Evolutionary conservation across 495 filamentous ascomycete species (phyloP).

Genomic region (Aspergillus affinis): DNA sequence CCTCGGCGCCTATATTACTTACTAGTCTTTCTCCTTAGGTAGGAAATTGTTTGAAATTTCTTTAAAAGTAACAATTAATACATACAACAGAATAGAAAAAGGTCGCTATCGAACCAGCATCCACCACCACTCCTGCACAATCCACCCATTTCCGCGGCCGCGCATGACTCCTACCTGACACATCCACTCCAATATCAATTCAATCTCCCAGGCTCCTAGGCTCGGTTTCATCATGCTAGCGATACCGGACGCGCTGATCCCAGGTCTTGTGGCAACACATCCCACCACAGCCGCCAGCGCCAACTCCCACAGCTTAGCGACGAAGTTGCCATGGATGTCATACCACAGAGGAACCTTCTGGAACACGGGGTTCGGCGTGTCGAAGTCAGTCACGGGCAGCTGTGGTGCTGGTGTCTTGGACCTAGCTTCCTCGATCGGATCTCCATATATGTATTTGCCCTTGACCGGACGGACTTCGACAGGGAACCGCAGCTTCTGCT

Average conservation of each 20-base stretch:
- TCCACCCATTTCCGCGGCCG: constrained; percentile 40
- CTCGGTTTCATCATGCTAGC: constrained; percentile 56
- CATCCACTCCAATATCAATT: constrained; percentile 66
- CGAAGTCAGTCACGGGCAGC: constrained; percentile 17
- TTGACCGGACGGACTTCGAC: constrained; percentile 59
- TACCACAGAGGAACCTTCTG: constrained; percentile 72
- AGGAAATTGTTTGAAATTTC: too few species aligned
- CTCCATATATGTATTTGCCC: constrained; percentile 58
- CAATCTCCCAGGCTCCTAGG: constrained; percentile 67
- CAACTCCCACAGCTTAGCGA: constrained; percentile 63
- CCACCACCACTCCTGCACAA: constrained; percentile 72
- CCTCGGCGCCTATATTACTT: too few species aligned
- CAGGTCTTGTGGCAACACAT: constrained; percentile 59
- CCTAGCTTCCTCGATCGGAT: constrained; percentile 42
- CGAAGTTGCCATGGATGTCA: constrained; percentile 67
- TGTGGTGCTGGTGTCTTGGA: constrained; percentile 27
- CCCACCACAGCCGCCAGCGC: constrained; percentile 58
- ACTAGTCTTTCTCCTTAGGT: too few species aligned
- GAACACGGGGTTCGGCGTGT: constrained; percentile 21
- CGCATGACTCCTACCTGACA: constrained; percentile 45
- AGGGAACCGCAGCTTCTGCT: constrained; percentile 59
- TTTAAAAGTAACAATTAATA: too few species aligned
- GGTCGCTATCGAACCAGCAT: constrained; percentile 29
- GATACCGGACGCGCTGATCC: constrained; percentile 52
- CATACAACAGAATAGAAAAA: background rate